Percentiles rank a stretch among this genome's conserved stretches.
Conservation (phyloP, 768 basidiomycete genomes). For the Naganishia randhawae region DNA sequence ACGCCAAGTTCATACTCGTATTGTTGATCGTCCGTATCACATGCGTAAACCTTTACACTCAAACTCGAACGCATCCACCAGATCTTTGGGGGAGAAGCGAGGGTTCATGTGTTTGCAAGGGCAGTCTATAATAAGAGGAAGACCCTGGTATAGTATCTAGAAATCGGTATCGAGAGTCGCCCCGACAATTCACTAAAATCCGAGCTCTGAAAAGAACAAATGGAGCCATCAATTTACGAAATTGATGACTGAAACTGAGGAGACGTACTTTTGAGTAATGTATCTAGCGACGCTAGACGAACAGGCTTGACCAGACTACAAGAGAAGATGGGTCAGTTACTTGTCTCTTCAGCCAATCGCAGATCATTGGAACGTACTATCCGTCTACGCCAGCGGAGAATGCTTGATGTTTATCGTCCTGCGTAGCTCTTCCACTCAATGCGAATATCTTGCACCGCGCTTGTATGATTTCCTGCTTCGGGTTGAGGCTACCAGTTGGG, state of each 20-base stretch:
- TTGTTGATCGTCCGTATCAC: no score
- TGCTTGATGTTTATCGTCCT: conserved; percentile 85
- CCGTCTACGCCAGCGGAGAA: conserved; percentile 92
- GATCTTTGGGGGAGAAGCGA: no score
- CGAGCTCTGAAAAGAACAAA: conserved; percentile 11
- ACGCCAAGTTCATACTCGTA: background rate
- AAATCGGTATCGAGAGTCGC: background rate
- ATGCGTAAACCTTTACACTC: no score
- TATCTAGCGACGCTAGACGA: conserved; percentile 80
- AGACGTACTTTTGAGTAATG: conserved; percentile 43
- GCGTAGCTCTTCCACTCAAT: conserved; percentile 85
- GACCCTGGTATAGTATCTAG: background rate
- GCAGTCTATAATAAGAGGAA: background rate
- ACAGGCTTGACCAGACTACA: conserved; percentile 87
- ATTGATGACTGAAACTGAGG: background rate
- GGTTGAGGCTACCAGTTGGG: background rate
- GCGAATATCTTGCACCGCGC: conserved; percentile 62
- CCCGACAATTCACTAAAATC: conserved; percentile 8
- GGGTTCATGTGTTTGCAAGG: background rate
- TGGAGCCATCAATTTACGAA: background rate
- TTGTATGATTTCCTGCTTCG: conserved; percentile 11
- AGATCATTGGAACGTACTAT: conserved; percentile 63
- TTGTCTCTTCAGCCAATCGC: conserved; percentile 5
- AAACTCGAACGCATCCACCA: no score
- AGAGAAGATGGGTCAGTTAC: conserved; percentile 16